Evolutionary conservation across 1,139 yeast genomes (phyloP), one percentile per base, ranked within the genome.

Genomic region (Magnusiomyces magnusii): DNA sequence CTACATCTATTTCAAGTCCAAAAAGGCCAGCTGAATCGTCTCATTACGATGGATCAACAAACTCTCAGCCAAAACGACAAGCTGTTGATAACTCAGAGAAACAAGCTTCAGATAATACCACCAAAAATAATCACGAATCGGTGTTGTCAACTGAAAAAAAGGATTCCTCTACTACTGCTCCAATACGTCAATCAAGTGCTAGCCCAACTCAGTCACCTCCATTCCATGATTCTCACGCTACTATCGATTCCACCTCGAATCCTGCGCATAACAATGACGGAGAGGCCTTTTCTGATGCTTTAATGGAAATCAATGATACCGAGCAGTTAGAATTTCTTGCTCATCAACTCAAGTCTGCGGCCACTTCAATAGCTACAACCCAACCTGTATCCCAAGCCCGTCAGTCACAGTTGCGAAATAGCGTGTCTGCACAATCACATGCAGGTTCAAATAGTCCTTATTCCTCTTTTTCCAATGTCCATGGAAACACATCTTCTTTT

Each of bases 271-370:
- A 44, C 27, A 50, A 51, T n/a, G n/a, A n/a, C 19, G 44, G 17
- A 9, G 55, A 51, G 13, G 15, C 55, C 15, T 58, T 53, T 27
- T 57, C 57, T 17, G 55, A 57, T 7, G 58, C 58, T 17, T 55
- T 66, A 53, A 61, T 62, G 57, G 65, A 64, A 49, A 51, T 67
- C 41, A 63, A 65, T 55, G 71, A 68, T 51, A 68, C 67, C 2
- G 70, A 67, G 50, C 69, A 68, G 59, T 61, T 68, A 39, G 64
- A 64, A 50, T 68, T 68, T 52, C 60, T 68, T 23, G 70, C 71
- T 13, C 63, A 63, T 53, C 68, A 68, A 41, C 63, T 68, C n/a
- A 68, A 67, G 58, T 59, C 61, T 3, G 59, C 66, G 15, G 63
- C 59, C 24, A 60, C 54, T 1, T 36, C 57, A 2, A 41, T 41